phyloP scores from a whole-genome alignment of 352 stramenopile species.

The Phytophthora brassicae region DNA sequence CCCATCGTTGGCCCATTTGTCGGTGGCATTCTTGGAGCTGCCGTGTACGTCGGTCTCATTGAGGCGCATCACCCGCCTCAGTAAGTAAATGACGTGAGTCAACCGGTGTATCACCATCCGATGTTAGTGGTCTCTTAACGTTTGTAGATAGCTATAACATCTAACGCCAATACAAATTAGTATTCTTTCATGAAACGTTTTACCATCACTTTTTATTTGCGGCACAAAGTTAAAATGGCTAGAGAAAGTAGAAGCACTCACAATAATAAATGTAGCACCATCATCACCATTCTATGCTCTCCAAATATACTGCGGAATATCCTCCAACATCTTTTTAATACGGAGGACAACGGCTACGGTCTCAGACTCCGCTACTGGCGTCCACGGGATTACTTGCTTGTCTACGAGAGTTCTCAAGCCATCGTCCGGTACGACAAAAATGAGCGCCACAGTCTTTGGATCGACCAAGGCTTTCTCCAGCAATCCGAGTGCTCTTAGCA shows the following conservation, averaged over 20 bases:
- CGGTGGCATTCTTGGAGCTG: slow-evolving; percentile 27
- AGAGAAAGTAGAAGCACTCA: too few species aligned
- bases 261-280: too few species aligned
- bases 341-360: not conserved
- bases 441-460: not conserved
- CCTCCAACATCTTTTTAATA: slow-evolving; percentile 3
- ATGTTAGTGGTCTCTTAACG: not conserved
- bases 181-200: too few species aligned
- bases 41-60: slow-evolving; percentile 25
- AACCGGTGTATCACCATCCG: too few species aligned
- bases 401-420: not conserved
- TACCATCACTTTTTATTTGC: too few species aligned
- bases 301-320: slow-evolving; percentile 9
- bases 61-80: slow-evolving; percentile 24
- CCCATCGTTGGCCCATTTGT: slow-evolving; percentile 32
- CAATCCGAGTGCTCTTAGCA: not conserved
- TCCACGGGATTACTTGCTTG: not conserved
- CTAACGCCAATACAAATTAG: too few species aligned
- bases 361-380: not conserved
- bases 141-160: not conserved
- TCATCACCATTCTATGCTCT: too few species aligned
- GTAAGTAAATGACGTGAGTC: too few species aligned
- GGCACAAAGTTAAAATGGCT: too few species aligned
- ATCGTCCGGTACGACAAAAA: slow-evolving; percentile 1
- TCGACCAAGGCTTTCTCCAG: not conserved